Evolutionary conservation across 2,329 filamentous ascomycete species (phyloP).

Genomic region (Cordyceps cicadae): DNA sequence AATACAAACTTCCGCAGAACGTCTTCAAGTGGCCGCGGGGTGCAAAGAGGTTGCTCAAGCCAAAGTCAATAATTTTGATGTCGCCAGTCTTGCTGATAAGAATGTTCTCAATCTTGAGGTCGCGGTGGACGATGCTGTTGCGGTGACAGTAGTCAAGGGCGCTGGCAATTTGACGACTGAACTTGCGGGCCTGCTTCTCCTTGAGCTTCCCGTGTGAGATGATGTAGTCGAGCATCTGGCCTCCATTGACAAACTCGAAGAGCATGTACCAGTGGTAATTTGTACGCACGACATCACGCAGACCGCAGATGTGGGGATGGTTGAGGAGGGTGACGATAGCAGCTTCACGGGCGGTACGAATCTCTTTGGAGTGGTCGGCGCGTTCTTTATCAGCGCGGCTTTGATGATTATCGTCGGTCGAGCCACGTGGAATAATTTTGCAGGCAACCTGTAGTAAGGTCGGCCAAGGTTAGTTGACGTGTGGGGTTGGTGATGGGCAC

Average conservation of each 20-base stretch:
- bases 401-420: constrained; percentile 74
- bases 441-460: constrained; percentile 64
- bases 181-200: constrained; percentile 97
- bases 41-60: constrained; percentile 90
- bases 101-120: constrained; percentile 98
- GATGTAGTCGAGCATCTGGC: constrained; percentile 99
- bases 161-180: constrained; percentile 93
- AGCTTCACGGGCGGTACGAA: constrained; percentile 87
- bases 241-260: constrained; percentile 97
- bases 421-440: constrained; percentile 91
- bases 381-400: constrained; percentile 69
- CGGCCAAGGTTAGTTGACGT: background rate
- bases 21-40: constrained; percentile 82
- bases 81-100: constrained; percentile 98
- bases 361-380: constrained; percentile 92
- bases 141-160: constrained; percentile 95
- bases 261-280: constrained; percentile 99
- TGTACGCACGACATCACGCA: constrained; percentile 90
- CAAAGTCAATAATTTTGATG: constrained; percentile 99
- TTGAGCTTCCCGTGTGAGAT: constrained; percentile 96
- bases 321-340: constrained; percentile 91
- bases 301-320: constrained; percentile 91
- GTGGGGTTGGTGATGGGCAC: constrained; percentile 6
- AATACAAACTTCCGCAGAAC: constrained; percentile 95
- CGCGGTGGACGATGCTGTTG: constrained; percentile 95